A percentile compares a stretch with the other conserved stretches of the same genome.
Conservation (phyloP, 2,329 filamentous ascomycete species). For the Cytospora leucostoma region DNA sequence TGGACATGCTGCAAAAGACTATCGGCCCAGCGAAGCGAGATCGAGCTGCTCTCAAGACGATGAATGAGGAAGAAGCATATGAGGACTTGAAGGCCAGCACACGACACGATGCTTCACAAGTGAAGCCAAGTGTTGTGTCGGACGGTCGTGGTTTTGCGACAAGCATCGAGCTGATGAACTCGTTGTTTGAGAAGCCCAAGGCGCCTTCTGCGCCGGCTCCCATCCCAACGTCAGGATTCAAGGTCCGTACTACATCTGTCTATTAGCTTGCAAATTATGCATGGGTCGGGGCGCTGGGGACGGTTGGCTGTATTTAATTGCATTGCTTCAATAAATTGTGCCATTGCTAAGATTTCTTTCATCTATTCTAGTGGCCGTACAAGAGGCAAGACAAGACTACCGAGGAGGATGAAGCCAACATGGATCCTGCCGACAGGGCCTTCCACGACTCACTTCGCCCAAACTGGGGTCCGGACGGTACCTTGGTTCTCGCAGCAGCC, state of each 20-base stretch:
- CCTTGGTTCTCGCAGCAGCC: slow-evolving; percentile 53
- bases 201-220: slow-evolving; percentile 53
- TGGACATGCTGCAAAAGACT: slow-evolving; percentile 88
- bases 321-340: slow-evolving; percentile 37
- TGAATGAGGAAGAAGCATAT: slow-evolving; percentile 63
- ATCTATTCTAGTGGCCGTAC: slow-evolving; percentile 77
- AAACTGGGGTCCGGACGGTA: slow-evolving; percentile 75
- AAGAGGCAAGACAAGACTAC: slow-evolving; percentile 74
- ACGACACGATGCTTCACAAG: slow-evolving; percentile 35
- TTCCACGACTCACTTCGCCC: slow-evolving; percentile 78
- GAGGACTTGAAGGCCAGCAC: slow-evolving; percentile 41
- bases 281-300: slow-evolving; percentile 36
- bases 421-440: slow-evolving; percentile 63
- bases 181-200: slow-evolving; percentile 76
- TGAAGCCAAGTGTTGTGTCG: slow-evolving; percentile 39
- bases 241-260: slow-evolving; percentile 74
- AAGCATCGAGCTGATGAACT: slow-evolving; percentile 95
- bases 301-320: slow-evolving; percentile 35
- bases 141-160: slow-evolving; percentile 73
- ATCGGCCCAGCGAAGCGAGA: slow-evolving; percentile 93
- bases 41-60: slow-evolving; percentile 66
- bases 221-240: slow-evolving; percentile 65
- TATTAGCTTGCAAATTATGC: slow-evolving; percentile 34
- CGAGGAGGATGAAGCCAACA: slow-evolving; percentile 59
- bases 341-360: slow-evolving; percentile 49